Base-by-base conservation (phyloP, 495 filamentous ascomycete species). In the Penicillium paxilli region DNA sequence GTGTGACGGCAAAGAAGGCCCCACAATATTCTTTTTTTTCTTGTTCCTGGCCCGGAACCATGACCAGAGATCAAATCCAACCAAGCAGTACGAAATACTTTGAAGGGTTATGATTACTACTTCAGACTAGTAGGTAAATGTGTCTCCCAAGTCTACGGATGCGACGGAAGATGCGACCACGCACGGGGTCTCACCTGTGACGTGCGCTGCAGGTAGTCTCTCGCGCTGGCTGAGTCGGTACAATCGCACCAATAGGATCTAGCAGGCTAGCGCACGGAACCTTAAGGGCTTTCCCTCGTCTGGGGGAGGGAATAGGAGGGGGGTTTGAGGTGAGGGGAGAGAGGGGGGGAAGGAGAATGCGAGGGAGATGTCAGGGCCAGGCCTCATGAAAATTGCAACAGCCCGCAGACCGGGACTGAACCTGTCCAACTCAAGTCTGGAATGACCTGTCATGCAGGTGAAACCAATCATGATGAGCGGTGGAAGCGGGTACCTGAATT, bases 401-500 rank as follows among this genome's bases (percentile, higher is more conserved):
- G n/a, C 48, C 52, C 41, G 48, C 48, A 52, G 21, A 16, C 33
- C 45, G 52, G 45, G 37, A 52, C 54, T 50, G 54, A 57, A 33
- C 37, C 35, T 57, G 54, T 52, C 44, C 49, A 57, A 53, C 44
- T 42, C 35, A 28, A 44, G 63, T 58, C 56, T 65, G 54, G 63
- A 62, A 54, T 51, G 60, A 64, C 64, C 55, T 64, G 61, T 67
- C 64, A 67, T 53, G 48, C 42, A 19, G 16, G 4, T 2, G 0
- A 16, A 10, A 9, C 63, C 63, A 66, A 66, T 66, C 57, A 64
- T 38, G 52, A 51, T n/a, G 2, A 14, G 25, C 22, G 4, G 11
- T 11, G 2, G 19, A 11, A 47, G 63, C 63, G 63, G 63, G 63
- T 66, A 66, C 63, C 63, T 66, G 63, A 61, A 66, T 63, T 47